phyloP scores from a whole-genome alignment of 2,329 filamentous ascomycete genomes.

The Fusarium equiseti region DNA sequence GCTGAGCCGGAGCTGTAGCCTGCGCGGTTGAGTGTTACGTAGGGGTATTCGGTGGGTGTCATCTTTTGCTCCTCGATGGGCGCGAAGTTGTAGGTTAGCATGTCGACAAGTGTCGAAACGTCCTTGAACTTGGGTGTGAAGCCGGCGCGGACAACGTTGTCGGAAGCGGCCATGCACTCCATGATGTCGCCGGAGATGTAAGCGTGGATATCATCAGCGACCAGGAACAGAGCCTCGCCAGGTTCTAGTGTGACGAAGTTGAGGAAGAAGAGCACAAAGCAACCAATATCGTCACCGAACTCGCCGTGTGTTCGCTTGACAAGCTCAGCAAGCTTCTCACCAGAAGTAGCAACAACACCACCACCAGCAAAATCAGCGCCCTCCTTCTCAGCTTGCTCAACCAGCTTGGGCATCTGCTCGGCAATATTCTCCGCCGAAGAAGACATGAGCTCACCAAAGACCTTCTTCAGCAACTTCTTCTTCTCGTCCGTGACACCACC shows the following conservation, averaged over 20 bases:
- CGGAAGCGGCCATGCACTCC: slow-evolving; percentile 99
- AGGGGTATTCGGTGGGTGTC: slow-evolving; percentile 85
- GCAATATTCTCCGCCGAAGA: slow-evolving; percentile 70
- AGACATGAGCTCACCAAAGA: slow-evolving; percentile 86
- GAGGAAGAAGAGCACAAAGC: slow-evolving; percentile 97
- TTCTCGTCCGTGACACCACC: slow-evolving; percentile 67
- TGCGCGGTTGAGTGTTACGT: slow-evolving; percentile 81
- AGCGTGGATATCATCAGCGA: slow-evolving; percentile 96
- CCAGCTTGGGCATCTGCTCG: slow-evolving; percentile 73
- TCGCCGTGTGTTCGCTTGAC: slow-evolving; percentile 82
- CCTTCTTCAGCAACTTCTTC: slow-evolving; percentile 80
- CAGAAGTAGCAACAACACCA: slow-evolving; percentile 75
- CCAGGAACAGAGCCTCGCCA: slow-evolving; percentile 95
- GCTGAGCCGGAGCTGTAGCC: slow-evolving; percentile 84
- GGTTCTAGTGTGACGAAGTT: slow-evolving; percentile 91
- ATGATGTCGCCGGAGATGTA: slow-evolving; percentile 95
- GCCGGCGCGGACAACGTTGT: slow-evolving; percentile 97
- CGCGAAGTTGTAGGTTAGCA: slow-evolving; percentile 95
- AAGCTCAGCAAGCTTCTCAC: slow-evolving; percentile 79
- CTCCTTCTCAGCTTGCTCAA: slow-evolving; percentile 76
- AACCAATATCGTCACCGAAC: slow-evolving; percentile 89
- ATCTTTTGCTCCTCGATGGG: slow-evolving; percentile 97
- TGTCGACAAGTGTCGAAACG: slow-evolving; percentile 85
- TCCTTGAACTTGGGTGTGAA: slow-evolving; percentile 99
- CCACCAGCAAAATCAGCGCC: slow-evolving; percentile 79